Evolutionary conservation across 768 basidiomycete species (phyloP).

Genomic region (Lactifluus volemus): DNA sequence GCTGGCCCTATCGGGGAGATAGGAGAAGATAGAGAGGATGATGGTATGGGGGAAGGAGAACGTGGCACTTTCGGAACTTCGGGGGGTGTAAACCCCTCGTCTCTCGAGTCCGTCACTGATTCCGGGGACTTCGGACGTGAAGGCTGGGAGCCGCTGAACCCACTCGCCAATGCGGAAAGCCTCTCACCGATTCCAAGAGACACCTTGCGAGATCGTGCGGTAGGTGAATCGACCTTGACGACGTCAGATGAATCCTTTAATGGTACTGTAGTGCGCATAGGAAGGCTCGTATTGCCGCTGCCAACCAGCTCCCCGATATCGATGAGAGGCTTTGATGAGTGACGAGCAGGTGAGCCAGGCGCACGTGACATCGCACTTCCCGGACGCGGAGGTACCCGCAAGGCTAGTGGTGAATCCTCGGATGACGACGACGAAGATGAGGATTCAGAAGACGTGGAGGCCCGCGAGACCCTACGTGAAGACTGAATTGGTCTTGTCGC

Average conservation of each 20-base stretch:
- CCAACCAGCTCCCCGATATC: conserved; percentile 25
- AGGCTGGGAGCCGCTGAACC: conserved; percentile 4
- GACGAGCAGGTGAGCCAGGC: conserved; percentile 22
- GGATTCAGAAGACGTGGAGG: conserved; percentile 22
- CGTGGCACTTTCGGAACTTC: conserved; percentile 12
- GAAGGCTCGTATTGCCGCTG: background rate
- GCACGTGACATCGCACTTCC: conserved; percentile 41
- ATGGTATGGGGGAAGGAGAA: conserved; percentile 16
- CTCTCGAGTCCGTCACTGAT: background rate
- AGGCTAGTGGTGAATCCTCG: conserved; percentile 57
- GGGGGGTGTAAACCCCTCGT: conserved; percentile 16
- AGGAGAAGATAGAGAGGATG: background rate
- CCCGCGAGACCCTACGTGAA: conserved; percentile 19
- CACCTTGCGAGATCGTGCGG: conserved; percentile 7
- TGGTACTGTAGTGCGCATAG: background rate
- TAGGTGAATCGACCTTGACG: background rate
- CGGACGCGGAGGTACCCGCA: conserved; percentile 53
- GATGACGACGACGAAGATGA: conserved; percentile 32
- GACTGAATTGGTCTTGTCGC: background rate
- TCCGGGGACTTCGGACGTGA: conserved; percentile 5
- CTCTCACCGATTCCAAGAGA: conserved; percentile 16
- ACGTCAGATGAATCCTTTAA: background rate
- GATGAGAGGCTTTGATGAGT: conserved; percentile 37
- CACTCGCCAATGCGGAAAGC: conserved; percentile 13
- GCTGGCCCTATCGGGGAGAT: background rate